Evolutionary conservation across 2,329 filamentous ascomycete species (phyloP).

Genomic region (Exophiala mesophila): DNA sequence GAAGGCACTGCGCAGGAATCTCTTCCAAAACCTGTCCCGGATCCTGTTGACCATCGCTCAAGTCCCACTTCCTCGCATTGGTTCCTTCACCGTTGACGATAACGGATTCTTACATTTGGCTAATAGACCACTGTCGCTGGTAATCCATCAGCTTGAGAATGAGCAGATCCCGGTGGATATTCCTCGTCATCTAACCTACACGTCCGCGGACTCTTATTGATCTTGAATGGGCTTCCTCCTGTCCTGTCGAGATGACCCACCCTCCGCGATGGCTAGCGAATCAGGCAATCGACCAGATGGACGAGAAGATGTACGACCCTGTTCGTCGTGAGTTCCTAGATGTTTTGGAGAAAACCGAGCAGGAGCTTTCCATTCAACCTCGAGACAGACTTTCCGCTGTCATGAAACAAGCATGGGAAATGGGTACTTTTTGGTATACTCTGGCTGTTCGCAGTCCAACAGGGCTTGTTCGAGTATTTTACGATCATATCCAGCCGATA

Average conservation of each 20-base stretch:
- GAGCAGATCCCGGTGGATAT: no score
- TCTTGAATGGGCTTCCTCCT: slow-evolving; percentile 30
- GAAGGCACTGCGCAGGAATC: no score
- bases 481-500: slow-evolving; percentile 27
- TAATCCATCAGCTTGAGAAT: no score
- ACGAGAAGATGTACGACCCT: slow-evolving; percentile 13
- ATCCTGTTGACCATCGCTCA: no score
- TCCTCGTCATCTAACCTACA: no score
- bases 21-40: no score
- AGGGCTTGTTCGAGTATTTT: slow-evolving; percentile 27
- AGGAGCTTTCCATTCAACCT: slow-evolving; percentile 8
- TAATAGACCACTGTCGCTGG: no score
- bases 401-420: slow-evolving; percentile 27
- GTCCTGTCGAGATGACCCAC: slow-evolving; percentile 25
- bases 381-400: slow-evolving; percentile 11
- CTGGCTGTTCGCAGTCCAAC: slow-evolving; percentile 27
- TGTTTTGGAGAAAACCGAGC: slow-evolving; percentile 8
- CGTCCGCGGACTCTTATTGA: no score
- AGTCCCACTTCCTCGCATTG: no score
- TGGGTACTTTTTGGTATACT: slow-evolving; percentile 29
- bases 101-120: no score
- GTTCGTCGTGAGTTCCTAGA: slow-evolving; percentile 10
- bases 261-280: slow-evolving; percentile 28
- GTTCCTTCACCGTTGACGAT: no score
- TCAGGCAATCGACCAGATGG: slow-evolving; percentile 13